These are phyloP conservation scores for Leishmania mexicana DNA, from an alignment of 208 protist species.

Conservation along the genomic window DNA sequence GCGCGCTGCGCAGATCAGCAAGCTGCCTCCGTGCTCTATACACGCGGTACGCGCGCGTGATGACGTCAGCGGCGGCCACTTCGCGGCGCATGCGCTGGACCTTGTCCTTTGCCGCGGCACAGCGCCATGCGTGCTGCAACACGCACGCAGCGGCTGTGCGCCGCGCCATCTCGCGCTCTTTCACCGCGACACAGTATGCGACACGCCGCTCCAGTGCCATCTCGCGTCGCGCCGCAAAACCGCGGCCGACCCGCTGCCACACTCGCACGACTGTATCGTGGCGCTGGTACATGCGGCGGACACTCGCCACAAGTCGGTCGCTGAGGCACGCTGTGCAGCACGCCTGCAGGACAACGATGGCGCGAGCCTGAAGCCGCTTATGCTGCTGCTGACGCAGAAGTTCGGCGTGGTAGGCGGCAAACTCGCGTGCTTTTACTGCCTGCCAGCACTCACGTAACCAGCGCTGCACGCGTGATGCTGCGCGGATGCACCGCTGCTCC, in stretches of 20 bases:
- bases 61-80: conserved; percentile 41
- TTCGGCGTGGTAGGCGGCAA: conserved; percentile 68
- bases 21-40: conserved; percentile 59
- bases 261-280: conserved; percentile 40
- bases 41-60: conserved; percentile 58
- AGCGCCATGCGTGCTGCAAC: conserved; percentile 83
- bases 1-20: conserved; percentile 40
- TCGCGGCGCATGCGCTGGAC: conserved; percentile 62
- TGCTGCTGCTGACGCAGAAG: conserved; percentile 52
- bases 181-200: conserved; percentile 23
- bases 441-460: conserved; percentile 58
- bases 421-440: conserved; percentile 57
- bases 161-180: conserved; percentile 34
- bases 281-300: conserved; percentile 48
- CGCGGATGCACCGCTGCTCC: conserved; percentile 42
- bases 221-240: conserved; percentile 44
- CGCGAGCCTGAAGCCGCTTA: conserved; percentile 42
- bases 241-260: conserved; percentile 69
- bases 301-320: conserved; percentile 47
- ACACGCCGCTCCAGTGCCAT: conserved; percentile 42
- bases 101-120: conserved; percentile 59
- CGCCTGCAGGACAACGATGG: conserved; percentile 54
- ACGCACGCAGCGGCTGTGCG: conserved; percentile 55
- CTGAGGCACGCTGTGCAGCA: conserved; percentile 46
- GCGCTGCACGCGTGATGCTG: conserved; percentile 56